These are phyloP conservation scores for Scutellaria minor DNA, from an alignment of 257 asterid species.

Conservation along the genomic window DNA sequence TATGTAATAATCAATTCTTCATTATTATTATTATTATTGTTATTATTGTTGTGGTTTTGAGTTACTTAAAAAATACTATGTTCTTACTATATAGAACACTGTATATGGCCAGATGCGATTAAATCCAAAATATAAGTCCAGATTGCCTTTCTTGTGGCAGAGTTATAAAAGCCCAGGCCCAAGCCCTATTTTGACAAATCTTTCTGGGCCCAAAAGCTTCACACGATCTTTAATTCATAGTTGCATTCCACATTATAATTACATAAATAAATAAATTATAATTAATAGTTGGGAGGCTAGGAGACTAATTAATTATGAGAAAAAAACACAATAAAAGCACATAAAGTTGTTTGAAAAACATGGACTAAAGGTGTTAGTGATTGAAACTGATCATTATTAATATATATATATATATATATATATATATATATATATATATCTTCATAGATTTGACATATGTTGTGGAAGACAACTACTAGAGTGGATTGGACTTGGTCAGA, in stretches of 20 bases:
- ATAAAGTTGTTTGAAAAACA: neutral
- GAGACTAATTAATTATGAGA: no score
- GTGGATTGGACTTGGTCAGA: conserved; percentile 14
- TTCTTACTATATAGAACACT: no score
- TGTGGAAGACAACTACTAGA: conserved; percentile 12
- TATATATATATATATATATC: neutral
- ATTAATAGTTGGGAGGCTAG: no score
- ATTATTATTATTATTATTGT: no score
- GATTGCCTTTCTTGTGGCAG: neutral
- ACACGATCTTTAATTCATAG: no score
- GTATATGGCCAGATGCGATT: neutral
- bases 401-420: neutral
- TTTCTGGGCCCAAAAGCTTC: neutral
- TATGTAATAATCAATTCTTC: no score
- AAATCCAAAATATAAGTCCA: neutral
- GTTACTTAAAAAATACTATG: no score
- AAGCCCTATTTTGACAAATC: neutral
- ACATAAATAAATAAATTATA: no score
- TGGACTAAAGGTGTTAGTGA: conserved; percentile 10
- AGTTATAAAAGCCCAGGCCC: no score
- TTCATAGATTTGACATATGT: conserved; percentile 6
- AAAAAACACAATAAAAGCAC: no score
- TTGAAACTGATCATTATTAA: neutral
- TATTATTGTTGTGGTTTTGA: no score
- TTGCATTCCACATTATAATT: no score